Conservation (phyloP, 169 alveolate species). For the Amoebophrya sp. region DNA sequence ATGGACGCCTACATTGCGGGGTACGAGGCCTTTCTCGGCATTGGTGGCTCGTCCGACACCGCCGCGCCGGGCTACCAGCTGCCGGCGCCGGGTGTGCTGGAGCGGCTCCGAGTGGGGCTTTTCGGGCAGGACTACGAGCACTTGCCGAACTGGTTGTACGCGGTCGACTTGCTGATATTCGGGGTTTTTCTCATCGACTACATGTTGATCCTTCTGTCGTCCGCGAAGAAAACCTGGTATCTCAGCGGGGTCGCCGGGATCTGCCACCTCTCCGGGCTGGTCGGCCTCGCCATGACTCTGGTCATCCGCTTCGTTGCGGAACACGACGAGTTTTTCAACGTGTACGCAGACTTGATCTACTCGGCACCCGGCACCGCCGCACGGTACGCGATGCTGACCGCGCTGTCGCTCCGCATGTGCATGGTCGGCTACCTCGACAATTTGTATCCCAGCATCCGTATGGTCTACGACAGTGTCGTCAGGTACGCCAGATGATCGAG, state of each 20-base stretch:
- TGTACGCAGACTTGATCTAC: not conserved
- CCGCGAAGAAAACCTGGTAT: not conserved
- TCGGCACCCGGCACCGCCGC: not conserved
- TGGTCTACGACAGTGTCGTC: not conserved
- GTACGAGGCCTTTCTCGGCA: not conserved
- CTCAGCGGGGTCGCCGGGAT: not conserved
- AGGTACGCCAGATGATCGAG: too few species aligned
- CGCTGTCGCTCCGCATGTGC: not conserved
- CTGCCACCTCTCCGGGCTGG: not conserved
- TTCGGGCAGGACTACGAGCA: not conserved
- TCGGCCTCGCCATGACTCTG: not conserved
- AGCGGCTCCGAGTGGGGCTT: not conserved
- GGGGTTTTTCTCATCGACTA: not conserved
- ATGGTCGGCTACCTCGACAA: constrained; percentile 10
- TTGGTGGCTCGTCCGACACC: not conserved
- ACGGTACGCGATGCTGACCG: not conserved
- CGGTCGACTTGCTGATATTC: not conserved
- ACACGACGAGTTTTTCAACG: not conserved
- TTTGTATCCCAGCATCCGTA: not conserved
- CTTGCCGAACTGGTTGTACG: not conserved
- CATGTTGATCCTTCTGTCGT: not conserved
- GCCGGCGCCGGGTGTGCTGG: not conserved
- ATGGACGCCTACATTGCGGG: not conserved
- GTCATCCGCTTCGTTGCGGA: not conserved
- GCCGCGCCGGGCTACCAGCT: not conserved